Conservation (phyloP, 805 yeast species). For the Yamadazyma phyllophila region DNA sequence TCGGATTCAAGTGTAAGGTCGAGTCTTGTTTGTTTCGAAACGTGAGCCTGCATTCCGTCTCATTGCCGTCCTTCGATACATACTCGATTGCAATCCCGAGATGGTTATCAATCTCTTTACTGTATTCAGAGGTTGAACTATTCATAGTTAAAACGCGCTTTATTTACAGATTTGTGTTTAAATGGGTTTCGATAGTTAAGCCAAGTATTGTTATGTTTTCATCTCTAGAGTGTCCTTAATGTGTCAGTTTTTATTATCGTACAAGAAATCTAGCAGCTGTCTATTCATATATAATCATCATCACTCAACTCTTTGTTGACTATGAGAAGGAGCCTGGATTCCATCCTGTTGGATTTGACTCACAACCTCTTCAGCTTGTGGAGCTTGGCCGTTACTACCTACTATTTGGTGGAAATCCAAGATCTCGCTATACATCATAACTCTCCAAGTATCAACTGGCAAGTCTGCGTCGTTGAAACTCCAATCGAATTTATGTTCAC, state of each 20-base stretch:
- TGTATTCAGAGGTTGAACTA: not conserved
- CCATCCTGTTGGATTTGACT: conserved; percentile 28
- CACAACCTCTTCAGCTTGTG: conserved; percentile 8
- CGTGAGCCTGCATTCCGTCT: conserved; percentile 20
- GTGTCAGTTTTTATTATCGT: too few species aligned
- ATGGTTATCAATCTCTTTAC: conserved; percentile 21
- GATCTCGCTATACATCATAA: conserved; percentile 98
- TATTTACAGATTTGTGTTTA: not conserved
- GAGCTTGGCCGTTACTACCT: conserved; percentile 31
- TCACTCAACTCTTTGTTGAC: conserved; percentile 13
- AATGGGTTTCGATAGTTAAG: too few species aligned
- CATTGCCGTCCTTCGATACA: conserved; percentile 4
- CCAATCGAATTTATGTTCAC: conserved; percentile 95
- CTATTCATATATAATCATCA: conserved; percentile 5
- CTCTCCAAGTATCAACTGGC: conserved; percentile 98
- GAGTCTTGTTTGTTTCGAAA: conserved; percentile 22
- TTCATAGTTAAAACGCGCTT: not conserved
- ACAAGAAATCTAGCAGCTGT: not conserved
- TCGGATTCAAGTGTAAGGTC: conserved; percentile 9
- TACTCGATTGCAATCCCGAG: conserved; percentile 21
- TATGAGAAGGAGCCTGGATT: conserved; percentile 22
- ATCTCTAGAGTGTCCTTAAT: too few species aligned
- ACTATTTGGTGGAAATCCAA: conserved; percentile 93
- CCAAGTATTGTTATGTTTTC: too few species aligned
- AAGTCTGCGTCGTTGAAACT: conserved; percentile 95